Base-by-base conservation (phyloP, 1,139 yeast genomes). In the Nadsonia commutata region DNA sequence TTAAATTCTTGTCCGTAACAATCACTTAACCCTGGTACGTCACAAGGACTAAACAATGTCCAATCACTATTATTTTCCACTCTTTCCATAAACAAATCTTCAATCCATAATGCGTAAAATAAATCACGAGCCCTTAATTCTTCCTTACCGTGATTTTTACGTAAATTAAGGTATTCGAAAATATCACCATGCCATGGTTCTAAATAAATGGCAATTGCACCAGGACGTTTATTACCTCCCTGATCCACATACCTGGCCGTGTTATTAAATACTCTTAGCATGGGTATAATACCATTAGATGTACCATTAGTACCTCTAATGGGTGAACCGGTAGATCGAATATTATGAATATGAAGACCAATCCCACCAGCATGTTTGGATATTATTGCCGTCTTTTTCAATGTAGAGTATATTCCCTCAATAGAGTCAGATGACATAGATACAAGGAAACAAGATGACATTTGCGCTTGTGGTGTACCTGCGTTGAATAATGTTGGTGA, bases 121-220 rank as follows among this genome's bases (percentile, higher is more conserved):
- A 82, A 66, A 59, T 82, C 93, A 58, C 93, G 69, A 3, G 93
- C 88, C 57, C 94, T 70, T 55, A 78, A 70, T 64, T 82, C 93
- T 61, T 82, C 94, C 53, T 80, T 80, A 52, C 93, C 94, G 52
- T 80, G 88, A 56, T 80, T 81, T 59, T 81, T 81, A 57, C 84
- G 71, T 51, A 81, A 71, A 50, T 80, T 83, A 41, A 82, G 65
- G 54, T 81, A 78, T 43, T 78, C 85, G 57, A 79, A 73, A 44
- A 82, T 70, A 57, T 82, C 94, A 3, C 81, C 71, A 55, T 82
- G 94, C 94, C 94, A 82, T 49, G 93, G 93, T 61, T 82, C 94
- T 43, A 82, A 61, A 54, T 81, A 82, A 18, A 82, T 61, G 18
- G 90, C 88, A 58, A 82, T 76, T 3, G 93, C 93, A 49, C 94